These are phyloP conservation scores for Solanum lycopersicoides DNA, from an alignment of 257 asterid genomes.

Conservation along the genomic window DNA sequence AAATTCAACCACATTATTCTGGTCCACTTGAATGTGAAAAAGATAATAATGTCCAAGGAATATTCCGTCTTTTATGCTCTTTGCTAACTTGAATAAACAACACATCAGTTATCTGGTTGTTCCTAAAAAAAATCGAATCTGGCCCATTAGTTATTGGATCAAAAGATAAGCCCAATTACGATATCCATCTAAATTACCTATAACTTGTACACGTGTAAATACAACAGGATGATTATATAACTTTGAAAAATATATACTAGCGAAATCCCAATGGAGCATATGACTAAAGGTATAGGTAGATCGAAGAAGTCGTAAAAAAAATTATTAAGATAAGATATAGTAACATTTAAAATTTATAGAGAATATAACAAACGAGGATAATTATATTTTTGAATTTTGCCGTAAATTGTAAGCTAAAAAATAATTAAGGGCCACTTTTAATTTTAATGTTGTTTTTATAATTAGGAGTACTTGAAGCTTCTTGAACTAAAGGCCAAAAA, in stretches of 20 bases:
- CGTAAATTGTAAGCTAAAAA: background rate
- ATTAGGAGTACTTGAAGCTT: conserved; percentile 32
- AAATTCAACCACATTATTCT: background rate
- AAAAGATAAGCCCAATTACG: background rate
- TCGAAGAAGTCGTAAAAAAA: too few species aligned
- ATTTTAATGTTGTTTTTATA: background rate
- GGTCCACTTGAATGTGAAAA: background rate
- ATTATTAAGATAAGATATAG: too few species aligned
- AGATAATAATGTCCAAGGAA: background rate
- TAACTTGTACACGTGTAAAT: background rate
- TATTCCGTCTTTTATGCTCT: background rate
- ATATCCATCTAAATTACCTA: background rate
- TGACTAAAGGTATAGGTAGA: background rate
- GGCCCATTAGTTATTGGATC: background rate
- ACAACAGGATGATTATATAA: too few species aligned
- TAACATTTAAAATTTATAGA: too few species aligned
- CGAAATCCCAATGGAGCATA: background rate
- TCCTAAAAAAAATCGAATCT: background rate
- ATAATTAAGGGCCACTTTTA: too few species aligned
- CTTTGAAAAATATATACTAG: too few species aligned
- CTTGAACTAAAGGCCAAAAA: conserved; percentile 8
- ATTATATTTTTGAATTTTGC: background rate
- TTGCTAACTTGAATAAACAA: background rate
- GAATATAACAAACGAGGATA: too few species aligned
- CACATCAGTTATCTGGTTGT: background rate